Percentiles rank a stretch among this genome's conserved stretches.
phyloP scores from a whole-genome alignment of 208 protist genomes.

The Wallacemonas collosoma region DNA sequence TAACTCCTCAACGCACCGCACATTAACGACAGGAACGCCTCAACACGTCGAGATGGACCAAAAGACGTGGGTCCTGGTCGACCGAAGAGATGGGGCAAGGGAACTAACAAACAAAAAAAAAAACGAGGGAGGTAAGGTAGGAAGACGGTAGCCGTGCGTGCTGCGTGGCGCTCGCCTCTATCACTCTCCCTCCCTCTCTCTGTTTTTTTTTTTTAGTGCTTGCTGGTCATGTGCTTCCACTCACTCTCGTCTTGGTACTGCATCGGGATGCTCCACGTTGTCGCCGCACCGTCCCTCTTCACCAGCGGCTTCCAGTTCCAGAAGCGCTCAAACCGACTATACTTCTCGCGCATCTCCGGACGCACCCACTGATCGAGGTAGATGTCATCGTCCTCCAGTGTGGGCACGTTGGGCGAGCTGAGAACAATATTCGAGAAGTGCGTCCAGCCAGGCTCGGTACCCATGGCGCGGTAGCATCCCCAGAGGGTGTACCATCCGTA shows the following conservation, averaged over 20 bases:
- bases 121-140: not conserved
- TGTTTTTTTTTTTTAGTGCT: slow-evolving; percentile 39
- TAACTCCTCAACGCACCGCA: too few species aligned
- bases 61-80: too few species aligned
- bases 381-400: slow-evolving; percentile 89
- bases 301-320: slow-evolving; percentile 92
- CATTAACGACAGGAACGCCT: too few species aligned
- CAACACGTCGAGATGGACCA: too few species aligned
- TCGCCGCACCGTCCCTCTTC: slow-evolving; percentile 80
- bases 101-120: not conserved
- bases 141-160: not conserved
- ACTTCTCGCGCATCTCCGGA: slow-evolving; percentile 87
- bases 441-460: slow-evolving; percentile 80
- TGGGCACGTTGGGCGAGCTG: slow-evolving; percentile 69
- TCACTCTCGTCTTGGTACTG: slow-evolving; percentile 81
- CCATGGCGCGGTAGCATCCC: slow-evolving; percentile 89
- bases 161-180: too few species aligned
- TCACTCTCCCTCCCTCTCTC: not conserved
- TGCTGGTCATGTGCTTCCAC: slow-evolving; percentile 91
- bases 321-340: slow-evolving; percentile 76
- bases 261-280: slow-evolving; percentile 76
- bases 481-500: slow-evolving; percentile 90
- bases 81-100: too few species aligned
- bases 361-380: slow-evolving; percentile 90
- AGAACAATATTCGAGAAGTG: slow-evolving; percentile 77